A percentile compares a stretch with the other conserved stretches of the same genome.
Evolutionary conservation across 345 rosid genomes (phyloP).

Genomic region (Corchorus olitorius): DNA sequence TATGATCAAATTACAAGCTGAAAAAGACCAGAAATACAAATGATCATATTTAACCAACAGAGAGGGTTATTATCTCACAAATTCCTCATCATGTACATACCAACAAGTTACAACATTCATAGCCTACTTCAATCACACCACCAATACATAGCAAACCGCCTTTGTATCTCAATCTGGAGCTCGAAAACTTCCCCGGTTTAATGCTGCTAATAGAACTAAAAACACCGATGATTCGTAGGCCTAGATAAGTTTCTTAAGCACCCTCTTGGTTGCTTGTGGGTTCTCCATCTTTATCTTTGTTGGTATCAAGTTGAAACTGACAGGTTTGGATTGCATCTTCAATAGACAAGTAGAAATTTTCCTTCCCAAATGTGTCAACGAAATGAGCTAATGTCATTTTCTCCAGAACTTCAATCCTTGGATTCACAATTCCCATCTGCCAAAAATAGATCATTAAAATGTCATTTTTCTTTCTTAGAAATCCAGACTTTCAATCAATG

Average conservation of each 20-base stretch:
- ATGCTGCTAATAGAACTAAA: background rate
- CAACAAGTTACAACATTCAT: background rate
- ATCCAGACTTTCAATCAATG: background rate
- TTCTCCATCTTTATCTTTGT: background rate
- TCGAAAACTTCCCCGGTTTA: background rate
- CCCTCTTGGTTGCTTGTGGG: background rate
- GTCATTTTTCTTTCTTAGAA: background rate
- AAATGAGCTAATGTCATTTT: conserved; percentile 72
- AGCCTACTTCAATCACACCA: background rate
- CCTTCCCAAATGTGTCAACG: conserved; percentile 59
- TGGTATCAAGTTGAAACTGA: conserved; percentile 36
- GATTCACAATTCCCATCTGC: conserved; percentile 71
- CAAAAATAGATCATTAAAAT: background rate
- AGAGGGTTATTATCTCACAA: background rate
- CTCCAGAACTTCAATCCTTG: conserved; percentile 75
- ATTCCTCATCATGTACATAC: background rate
- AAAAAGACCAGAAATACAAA: background rate
- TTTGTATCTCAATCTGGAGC: background rate
- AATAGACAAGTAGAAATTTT: conserved; percentile 52
- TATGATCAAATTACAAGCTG: background rate
- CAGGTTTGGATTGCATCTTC: conserved; percentile 68
- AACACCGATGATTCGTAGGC: background rate
- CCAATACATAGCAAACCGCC: background rate
- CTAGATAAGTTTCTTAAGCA: background rate
- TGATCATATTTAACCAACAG: background rate